Evolutionary conservation across 202 grass and related monocot species (phyloP).

Genomic region (Dendrocalamus latiflorus): DNA sequence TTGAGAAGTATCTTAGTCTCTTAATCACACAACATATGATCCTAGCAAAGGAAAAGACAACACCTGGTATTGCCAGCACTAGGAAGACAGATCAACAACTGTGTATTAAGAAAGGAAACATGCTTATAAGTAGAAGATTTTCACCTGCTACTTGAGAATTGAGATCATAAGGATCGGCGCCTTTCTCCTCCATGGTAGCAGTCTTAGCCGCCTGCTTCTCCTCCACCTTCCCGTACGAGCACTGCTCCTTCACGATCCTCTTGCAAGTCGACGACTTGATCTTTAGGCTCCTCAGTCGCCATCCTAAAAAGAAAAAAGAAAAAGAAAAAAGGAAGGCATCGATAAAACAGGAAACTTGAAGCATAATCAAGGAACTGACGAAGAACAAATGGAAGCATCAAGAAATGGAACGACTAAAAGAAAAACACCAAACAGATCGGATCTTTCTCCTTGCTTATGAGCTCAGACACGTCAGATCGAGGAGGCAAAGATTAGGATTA

Average conservation of each 20-base stretch:
- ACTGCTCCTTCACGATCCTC: slow-evolving; percentile 71
- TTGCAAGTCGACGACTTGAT: slow-evolving; percentile 85
- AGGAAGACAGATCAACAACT: neutral
- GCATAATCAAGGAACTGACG: neutral
- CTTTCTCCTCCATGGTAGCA: slow-evolving; percentile 73
- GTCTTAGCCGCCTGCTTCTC: slow-evolving; percentile 76
- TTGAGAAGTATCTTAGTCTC: too few relatives aligned
- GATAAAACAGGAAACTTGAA: neutral
- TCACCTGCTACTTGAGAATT: slow-evolving; percentile 82
- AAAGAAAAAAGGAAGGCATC: too few relatives aligned
- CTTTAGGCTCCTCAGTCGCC: slow-evolving; percentile 68
- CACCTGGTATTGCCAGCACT: neutral
- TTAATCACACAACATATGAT: neutral
- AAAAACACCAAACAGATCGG: neutral
- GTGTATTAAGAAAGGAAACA: neutral
- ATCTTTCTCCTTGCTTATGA: neutral
- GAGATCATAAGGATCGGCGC: slow-evolving; percentile 87
- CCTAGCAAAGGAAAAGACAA: neutral
- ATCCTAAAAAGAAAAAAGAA: slow-evolving; percentile 16
- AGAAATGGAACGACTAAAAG: neutral
- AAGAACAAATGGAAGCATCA: neutral
- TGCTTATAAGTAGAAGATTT: neutral
- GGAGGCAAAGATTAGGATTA: too few relatives aligned
- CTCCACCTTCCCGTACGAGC: slow-evolving; percentile 73
- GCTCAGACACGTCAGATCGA: neutral